phyloP scores from a whole-genome alignment of 1,284 basidiomycete species.

The Anthracocystis walkeri region DNA sequence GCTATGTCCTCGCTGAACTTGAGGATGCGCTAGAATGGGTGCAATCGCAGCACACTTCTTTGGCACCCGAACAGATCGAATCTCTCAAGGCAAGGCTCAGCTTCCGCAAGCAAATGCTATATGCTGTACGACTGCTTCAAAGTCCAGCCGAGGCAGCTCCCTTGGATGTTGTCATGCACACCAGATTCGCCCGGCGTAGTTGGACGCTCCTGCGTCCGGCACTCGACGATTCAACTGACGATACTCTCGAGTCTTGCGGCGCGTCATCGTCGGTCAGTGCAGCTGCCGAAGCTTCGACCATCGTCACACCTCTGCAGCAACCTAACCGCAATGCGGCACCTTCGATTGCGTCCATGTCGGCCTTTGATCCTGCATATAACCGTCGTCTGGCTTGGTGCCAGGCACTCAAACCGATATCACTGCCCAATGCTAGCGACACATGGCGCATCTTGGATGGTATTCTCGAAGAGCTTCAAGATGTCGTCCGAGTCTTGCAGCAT shows the following conservation, averaged over 20 bases:
- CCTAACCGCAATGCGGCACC: conserved; percentile 52
- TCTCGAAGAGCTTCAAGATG: conserved; percentile 75
- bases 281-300: not conserved
- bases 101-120: conserved; percentile 49
- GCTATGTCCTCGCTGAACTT: conserved; percentile 75
- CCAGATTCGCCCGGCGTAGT: conserved; percentile 39
- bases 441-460: conserved; percentile 74
- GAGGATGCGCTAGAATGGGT: conserved; percentile 76
- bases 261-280: not conserved
- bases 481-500: conserved; percentile 30
- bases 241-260: not conserved
- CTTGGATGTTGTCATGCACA: conserved; percentile 46
- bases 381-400: conserved; percentile 79
- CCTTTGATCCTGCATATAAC: conserved; percentile 79
- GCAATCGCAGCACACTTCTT: conserved; percentile 49
- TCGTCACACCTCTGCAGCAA: conserved; percentile 6
- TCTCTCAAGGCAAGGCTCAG: conserved; percentile 34
- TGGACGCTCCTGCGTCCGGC: conserved; percentile 21
- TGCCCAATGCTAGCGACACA: conserved; percentile 73
- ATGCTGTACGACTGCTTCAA: conserved; percentile 31
- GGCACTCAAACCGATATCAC: conserved; percentile 77
- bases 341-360: conserved; percentile 73
- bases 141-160: conserved; percentile 27
- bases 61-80: conserved; percentile 8
- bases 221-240: not conserved